A percentile compares a stretch with the other conserved stretches of the same genome.
Conservation (phyloP, 2,329 filamentous ascomycete species). For the Alternaria sp. region DNA sequence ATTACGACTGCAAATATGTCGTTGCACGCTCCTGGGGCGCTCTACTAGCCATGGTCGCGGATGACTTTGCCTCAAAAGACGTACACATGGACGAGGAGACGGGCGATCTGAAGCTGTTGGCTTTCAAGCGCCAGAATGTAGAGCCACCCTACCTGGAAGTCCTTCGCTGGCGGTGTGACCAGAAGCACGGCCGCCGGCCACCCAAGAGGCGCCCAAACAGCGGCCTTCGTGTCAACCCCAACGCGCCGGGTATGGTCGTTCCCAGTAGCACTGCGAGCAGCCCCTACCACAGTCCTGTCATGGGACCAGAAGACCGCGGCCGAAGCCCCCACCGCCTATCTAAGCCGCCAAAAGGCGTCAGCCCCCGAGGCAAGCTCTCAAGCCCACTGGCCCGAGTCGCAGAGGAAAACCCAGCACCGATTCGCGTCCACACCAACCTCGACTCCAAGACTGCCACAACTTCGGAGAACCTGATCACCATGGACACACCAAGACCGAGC, state of each 20-base stretch:
- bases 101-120: conserved; percentile 87
- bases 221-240: conserved; percentile 63
- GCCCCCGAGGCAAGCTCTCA: conserved; percentile 71
- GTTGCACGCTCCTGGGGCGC: conserved; percentile 90
- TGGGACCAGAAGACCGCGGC: conserved; percentile 67
- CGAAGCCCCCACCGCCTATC: conserved; percentile 73
- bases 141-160: conserved; percentile 96
- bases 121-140: conserved; percentile 81
- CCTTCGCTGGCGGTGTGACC: conserved; percentile 91
- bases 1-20: conserved; percentile 99
- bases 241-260: conserved; percentile 54
- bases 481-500: conserved; percentile 54
- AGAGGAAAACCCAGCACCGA: conserved; percentile 65
- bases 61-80: conserved; percentile 91
- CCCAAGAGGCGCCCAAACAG: conserved; percentile 59
- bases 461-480: conserved; percentile 55
- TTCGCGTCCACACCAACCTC: conserved; percentile 50
- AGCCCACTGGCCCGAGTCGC: conserved; percentile 78
- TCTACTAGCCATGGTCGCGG: conserved; percentile 85
- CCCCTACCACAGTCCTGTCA: conserved; percentile 72
- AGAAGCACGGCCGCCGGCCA: conserved; percentile 79
- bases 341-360: conserved; percentile 67
- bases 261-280: conserved; percentile 60
- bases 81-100: conserved; percentile 93
- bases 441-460: conserved; percentile 39